Percentiles rank a stretch among this genome's conserved stretches.
phyloP scores from a whole-genome alignment of 2,329 filamentous ascomycete genomes.

The Alternaria solani region DNA sequence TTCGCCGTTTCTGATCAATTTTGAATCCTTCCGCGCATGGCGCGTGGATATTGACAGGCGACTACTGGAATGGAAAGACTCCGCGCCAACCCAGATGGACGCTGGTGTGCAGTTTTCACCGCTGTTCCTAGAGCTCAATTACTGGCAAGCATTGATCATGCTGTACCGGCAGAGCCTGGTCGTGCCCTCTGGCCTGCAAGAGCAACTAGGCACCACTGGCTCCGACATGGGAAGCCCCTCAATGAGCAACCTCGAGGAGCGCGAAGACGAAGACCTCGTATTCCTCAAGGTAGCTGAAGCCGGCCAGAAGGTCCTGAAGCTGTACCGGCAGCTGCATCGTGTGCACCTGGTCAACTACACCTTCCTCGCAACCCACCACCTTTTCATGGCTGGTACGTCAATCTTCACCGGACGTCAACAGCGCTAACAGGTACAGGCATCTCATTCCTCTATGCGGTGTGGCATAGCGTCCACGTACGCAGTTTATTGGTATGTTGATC shows the following conservation, averaged over 20 bases:
- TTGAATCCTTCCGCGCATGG: slow-evolving; percentile 88
- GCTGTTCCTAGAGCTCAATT: slow-evolving; percentile 92
- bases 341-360: slow-evolving; percentile 94
- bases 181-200: slow-evolving; percentile 83
- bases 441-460: slow-evolving; percentile 95
- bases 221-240: slow-evolving; percentile 68
- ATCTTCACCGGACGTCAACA: slow-evolving; percentile 15
- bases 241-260: slow-evolving; percentile 69
- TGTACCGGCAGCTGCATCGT: slow-evolving; percentile 89
- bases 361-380: slow-evolving; percentile 91
- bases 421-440: slow-evolving; percentile 61
- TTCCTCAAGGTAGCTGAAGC: slow-evolving; percentile 96
- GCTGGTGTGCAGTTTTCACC: slow-evolving; percentile 90
- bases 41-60: slow-evolving; percentile 84
- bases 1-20: slow-evolving; percentile 84
- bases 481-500: slow-evolving; percentile 75
- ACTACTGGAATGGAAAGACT: slow-evolving; percentile 85
- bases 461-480: slow-evolving; percentile 90
- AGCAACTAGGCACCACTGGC: slow-evolving; percentile 70
- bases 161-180: slow-evolving; percentile 90
- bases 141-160: slow-evolving; percentile 97
- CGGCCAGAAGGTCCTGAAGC: slow-evolving; percentile 87
- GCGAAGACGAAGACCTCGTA: slow-evolving; percentile 87
- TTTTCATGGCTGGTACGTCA: slow-evolving; percentile 88
- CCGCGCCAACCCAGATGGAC: slow-evolving; percentile 76